phyloP scores from a whole-genome alignment of 2,329 filamentous ascomycete genomes.

The Kalmusia sp. region DNA sequence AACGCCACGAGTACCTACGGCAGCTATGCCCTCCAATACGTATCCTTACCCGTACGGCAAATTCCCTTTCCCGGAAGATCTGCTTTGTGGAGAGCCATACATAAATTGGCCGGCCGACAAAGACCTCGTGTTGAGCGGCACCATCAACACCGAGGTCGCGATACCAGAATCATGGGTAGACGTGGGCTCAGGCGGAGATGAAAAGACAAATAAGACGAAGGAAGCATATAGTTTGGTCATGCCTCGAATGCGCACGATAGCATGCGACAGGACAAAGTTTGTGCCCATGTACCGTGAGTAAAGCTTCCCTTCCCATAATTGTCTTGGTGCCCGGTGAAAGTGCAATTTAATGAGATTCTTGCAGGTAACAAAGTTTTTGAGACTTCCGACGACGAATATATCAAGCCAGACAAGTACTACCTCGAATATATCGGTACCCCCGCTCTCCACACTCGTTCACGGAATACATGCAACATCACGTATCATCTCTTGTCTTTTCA shows the following conservation, averaged over 20 bases:
- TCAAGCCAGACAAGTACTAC: conserved; percentile 2
- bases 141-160: conserved; percentile 5
- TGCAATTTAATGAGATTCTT: background rate
- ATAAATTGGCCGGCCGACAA: conserved; percentile 9
- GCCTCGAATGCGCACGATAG: background rate
- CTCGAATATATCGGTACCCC: conserved; percentile 11
- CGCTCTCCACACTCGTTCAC: background rate
- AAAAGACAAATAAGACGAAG: conserved; percentile 3
- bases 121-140: background rate
- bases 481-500: conserved; percentile 7
- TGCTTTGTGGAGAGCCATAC: conserved; percentile 5
- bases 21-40: background rate
- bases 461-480: background rate
- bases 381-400: background rate
- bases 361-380: conserved; percentile 3
- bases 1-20: no score
- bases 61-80: conserved; percentile 7
- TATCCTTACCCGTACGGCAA: background rate
- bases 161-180: conserved; percentile 10
- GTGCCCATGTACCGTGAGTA: conserved; percentile 7
- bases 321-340: background rate
- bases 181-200: background rate
- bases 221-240: conserved; percentile 6
- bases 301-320: background rate
- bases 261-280: conserved; percentile 3